Percentiles rank a stretch among this genome's conserved stretches.
These are phyloP conservation scores for Pythium folliculosum DNA, from an alignment of 352 stramenopile genomes.

Conservation along the genomic window DNA sequence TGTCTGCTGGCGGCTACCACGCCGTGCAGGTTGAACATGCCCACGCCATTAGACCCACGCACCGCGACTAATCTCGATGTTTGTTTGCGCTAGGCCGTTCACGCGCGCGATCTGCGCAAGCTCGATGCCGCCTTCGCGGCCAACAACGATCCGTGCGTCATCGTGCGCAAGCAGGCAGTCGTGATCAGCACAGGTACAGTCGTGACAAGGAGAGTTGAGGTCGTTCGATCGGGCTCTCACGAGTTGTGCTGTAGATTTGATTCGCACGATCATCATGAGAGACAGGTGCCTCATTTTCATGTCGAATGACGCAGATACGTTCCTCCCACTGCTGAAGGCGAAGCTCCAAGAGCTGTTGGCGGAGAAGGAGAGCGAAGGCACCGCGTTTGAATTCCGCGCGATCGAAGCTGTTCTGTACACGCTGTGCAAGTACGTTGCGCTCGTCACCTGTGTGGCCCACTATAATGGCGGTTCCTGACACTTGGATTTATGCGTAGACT, in stretches of 20 bases:
- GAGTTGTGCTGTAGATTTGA: slow-evolving; percentile 36
- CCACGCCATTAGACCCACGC: too few relatives aligned
- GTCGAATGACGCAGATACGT: slow-evolving; percentile 39
- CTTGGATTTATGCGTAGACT: slow-evolving; percentile 1
- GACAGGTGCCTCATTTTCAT: slow-evolving; percentile 56
- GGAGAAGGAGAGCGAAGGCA: slow-evolving; percentile 24
- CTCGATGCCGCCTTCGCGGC: slow-evolving; percentile 66
- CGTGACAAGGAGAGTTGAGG: background rate
- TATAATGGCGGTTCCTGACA: too few relatives aligned
- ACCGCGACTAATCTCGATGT: background rate
- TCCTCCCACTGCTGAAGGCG: slow-evolving; percentile 44
- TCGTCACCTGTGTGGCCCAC: too few relatives aligned
- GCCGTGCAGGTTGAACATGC: too few relatives aligned
- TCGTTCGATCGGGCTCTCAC: background rate
- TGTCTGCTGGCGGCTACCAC: slow-evolving; percentile 15
- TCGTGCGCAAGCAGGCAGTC: slow-evolving; percentile 68
- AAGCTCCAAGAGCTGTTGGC: slow-evolving; percentile 45
- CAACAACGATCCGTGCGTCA: slow-evolving; percentile 62
- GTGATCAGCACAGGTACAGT: slow-evolving; percentile 55
- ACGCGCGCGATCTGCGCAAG: slow-evolving; percentile 67
- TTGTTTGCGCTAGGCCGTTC: slow-evolving; percentile 36
- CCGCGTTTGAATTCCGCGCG: slow-evolving; percentile 35
- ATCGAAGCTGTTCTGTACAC: slow-evolving; percentile 41
- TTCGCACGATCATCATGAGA: slow-evolving; percentile 57
- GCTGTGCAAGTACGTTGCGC: slow-evolving; percentile 34